Evolutionary conservation across 345 rosid genomes (phyloP), one percentile per base, ranked within the genome.

Genomic region (Cardamine chenopodiifolia): DNA sequence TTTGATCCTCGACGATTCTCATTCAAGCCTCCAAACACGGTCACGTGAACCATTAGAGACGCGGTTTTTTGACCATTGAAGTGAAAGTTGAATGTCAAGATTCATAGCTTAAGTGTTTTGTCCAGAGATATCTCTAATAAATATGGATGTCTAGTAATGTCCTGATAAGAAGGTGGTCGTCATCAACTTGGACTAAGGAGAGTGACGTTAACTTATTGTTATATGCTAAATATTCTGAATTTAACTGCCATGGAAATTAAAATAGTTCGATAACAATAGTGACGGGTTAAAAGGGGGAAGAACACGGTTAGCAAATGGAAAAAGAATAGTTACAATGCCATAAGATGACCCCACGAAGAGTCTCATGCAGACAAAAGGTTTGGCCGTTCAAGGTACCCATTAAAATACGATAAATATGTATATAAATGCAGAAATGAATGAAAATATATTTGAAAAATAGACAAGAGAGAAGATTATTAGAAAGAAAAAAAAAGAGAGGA

Each of bases 331-430:
- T 49, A 47, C 53, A 62, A 69, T 55, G 70, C 61, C n/a, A 53
- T 63, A 18, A 62, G 55, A 73, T 25, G 80, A 56, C 72, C 64
- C 66, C 60, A 70, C 60, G 53, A 57, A 77, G 47, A 57, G 62
- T 9, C 37, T 65, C 67, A 22, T 39, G 45, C 52, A 48, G 76
- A 77, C 72, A 77, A 77, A 64, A 39, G 62, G 80, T 77, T 70
- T 70, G 66, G 76, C 67, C 67, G 67, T 70, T 55, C 70, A 45
- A 70, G 71, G 45, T 64, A 62, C 25, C 49, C 32, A 62, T 54
- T 25, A 19, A 50, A 39, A 76, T 44, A 62, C n/a, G 37, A 68
- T 69, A 44, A 13, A 45, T 44, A 62, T 66, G 14, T 19, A 58
- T 20, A 57, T 48, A 56, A 64, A 77, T 64, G 45, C 55, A 76